Evolutionary conservation across 1,284 basidiomycete genomes (phyloP), one percentile per base, ranked within the genome.

Genomic region (Thecaphora thlaspeos): DNA sequence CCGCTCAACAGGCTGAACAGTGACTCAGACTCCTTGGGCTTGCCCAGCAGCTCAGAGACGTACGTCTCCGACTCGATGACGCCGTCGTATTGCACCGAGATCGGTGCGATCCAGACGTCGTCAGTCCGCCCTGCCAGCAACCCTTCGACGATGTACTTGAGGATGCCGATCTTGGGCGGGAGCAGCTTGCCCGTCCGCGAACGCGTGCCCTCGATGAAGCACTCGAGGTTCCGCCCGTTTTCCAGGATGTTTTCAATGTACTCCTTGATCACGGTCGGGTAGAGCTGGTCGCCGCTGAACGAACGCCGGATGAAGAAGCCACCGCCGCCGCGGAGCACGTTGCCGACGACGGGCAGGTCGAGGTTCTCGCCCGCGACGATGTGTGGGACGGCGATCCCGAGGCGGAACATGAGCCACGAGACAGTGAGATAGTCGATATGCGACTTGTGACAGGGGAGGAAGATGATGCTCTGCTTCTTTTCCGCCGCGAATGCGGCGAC

Each of bases 11-110:
- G 57, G 8, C 77, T 77, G 3, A 76, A 55, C 18, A 80, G 67
- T 21, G 73, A 75, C 41, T 80, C 79, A n/a, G 72, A 67, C 54
- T 79, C 76, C 54, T 80, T 80, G n/a, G 79, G 79, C 48, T 76
- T 77, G 24, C 79, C 79, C 1, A 80, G 70, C 19, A 80, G 65
- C 63, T 79, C 78, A 24, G 73, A 71, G 4, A 78, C 67, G 48
- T 79, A 80, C n/a, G 68, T 72, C 23, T 79, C 78, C 4, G 73
- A 72, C 51, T 80, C 79, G 44, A 80, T 78, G 22, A 79, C 78
- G 45, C 72, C 73, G 61, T 79, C 79, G 60, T 80, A 80, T 48
- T 80, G 79, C 15, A 80, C 56, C 34, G 70, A 75, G 49, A 79
- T 73, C 1, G 78, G 78, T 50, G 76, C 78, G 44, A 79, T 68